Evolutionary conservation across 208 protist genomes (phyloP).

Genomic region (Acanthamoeba triangularis): DNA sequence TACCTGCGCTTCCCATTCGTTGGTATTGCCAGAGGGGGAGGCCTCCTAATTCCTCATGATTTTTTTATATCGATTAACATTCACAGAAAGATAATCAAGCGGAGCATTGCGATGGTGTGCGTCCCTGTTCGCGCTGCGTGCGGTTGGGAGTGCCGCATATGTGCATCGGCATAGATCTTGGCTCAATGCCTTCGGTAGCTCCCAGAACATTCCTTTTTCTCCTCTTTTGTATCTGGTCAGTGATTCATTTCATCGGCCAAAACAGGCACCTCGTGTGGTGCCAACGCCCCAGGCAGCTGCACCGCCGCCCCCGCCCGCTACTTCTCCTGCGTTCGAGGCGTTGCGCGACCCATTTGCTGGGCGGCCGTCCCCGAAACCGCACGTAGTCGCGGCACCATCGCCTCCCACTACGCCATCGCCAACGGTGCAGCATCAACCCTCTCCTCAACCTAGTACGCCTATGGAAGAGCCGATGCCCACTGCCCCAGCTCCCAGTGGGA

Average conservation of each 20-base stretch:
- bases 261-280: not conserved
- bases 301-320: not conserved
- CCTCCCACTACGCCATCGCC: not conserved
- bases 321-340: not conserved
- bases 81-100: slow-evolving; percentile 65
- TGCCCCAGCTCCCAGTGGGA: not conserved
- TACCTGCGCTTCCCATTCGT: not conserved
- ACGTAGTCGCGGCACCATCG: not conserved
- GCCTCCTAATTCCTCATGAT: not conserved
- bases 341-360: slow-evolving; percentile 25
- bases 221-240: not conserved
- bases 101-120: slow-evolving; percentile 6
- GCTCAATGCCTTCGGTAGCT: not conserved
- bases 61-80: not conserved
- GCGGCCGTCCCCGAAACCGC: not conserved
- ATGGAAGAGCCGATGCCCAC: not conserved
- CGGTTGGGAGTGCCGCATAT: slow-evolving; percentile 59
- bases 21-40: not conserved
- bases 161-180: slow-evolving; percentile 71
- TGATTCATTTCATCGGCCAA: not conserved
- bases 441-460: not conserved
- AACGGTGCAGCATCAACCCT: not conserved
- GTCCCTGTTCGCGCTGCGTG: slow-evolving; percentile 28
- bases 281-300: not conserved
- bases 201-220: not conserved